Percentiles rank a stretch among this genome's conserved stretches.
These are phyloP conservation scores for Aspergillus egyptiacus DNA, from an alignment of 495 filamentous ascomycete genomes.

Conservation along the genomic window DNA sequence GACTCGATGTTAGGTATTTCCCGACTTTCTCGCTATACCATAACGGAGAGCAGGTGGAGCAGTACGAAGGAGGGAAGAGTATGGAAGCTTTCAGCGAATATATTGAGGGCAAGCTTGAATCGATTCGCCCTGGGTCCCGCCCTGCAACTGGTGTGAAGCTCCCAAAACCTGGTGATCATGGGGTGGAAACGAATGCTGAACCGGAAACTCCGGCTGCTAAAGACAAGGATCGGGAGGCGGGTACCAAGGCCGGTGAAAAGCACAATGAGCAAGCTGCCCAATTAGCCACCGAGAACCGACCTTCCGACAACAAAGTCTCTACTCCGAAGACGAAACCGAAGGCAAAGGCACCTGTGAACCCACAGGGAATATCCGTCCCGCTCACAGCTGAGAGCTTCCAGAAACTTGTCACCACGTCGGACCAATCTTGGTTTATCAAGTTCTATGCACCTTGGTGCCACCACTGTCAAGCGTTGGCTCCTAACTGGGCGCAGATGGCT, in stretches of 20 bases:
- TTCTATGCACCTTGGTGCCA: slow-evolving; percentile 97
- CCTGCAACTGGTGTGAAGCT: slow-evolving; percentile 55
- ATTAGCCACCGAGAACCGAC: slow-evolving; percentile 24
- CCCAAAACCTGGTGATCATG: slow-evolving; percentile 51
- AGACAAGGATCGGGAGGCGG: slow-evolving; percentile 44
- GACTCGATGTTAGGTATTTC: slow-evolving; percentile 57
- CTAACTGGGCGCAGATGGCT: slow-evolving; percentile 83
- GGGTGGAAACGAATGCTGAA: slow-evolving; percentile 43
- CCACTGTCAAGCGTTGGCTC: slow-evolving; percentile 88
- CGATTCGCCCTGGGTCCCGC: slow-evolving; percentile 71
- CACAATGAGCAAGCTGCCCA: slow-evolving; percentile 37
- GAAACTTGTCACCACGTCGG: slow-evolving; percentile 73
- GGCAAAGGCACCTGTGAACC: slow-evolving; percentile 56
- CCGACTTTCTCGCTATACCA: slow-evolving; percentile 80
- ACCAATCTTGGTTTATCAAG: slow-evolving; percentile 96
- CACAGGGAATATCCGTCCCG: slow-evolving; percentile 62
- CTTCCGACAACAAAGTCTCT: slow-evolving; percentile 27
- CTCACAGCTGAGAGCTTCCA: slow-evolving; percentile 85
- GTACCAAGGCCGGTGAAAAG: slow-evolving; percentile 40
- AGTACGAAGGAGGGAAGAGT: slow-evolving; percentile 52
- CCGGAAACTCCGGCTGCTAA: slow-evolving; percentile 43
- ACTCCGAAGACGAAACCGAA: slow-evolving; percentile 28
- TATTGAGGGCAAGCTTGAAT: slow-evolving; percentile 73
- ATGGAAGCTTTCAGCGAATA: slow-evolving; percentile 58
- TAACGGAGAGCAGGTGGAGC: slow-evolving; percentile 62